Conservation (phyloP, 2,329 filamentous ascomycete species). For the Alternaria triticimaculans region DNA sequence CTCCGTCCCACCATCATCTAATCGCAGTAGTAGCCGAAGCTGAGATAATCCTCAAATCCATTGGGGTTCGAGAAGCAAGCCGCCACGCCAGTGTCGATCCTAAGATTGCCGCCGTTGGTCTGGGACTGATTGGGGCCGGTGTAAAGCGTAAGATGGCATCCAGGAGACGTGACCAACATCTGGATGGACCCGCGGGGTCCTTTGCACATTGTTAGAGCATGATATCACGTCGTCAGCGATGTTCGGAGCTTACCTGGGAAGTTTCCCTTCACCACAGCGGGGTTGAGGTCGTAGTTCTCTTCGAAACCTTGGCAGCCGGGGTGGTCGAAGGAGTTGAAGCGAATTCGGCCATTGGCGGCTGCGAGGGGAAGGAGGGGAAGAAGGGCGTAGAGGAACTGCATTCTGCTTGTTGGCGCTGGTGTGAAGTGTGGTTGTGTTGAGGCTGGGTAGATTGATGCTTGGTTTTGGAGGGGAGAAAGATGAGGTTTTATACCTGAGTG, state of each 20-base stretch:
- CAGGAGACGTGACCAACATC: slow-evolving; percentile 2
- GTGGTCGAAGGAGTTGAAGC: slow-evolving; percentile 11
- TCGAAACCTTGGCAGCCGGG: slow-evolving; percentile 4
- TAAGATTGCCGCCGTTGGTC: not conserved
- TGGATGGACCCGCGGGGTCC: slow-evolving; percentile 6
- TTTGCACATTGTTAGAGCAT: too few relatives aligned
- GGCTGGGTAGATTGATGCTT: too few relatives aligned
- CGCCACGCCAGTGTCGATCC: not conserved
- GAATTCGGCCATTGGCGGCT: slow-evolving; percentile 1
- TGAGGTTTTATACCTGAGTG: too few relatives aligned
- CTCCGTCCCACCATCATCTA: not conserved
- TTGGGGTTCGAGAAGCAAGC: not conserved
- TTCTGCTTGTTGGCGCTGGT: not conserved
- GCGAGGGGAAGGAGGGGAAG: not conserved
- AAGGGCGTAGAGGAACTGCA: slow-evolving; percentile 1
- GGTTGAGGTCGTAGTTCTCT: slow-evolving; percentile 7
- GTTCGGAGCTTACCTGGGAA: not conserved
- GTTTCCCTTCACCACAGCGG: slow-evolving; percentile 5
- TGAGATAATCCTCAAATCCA: slow-evolving; percentile 1
- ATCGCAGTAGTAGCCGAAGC: slow-evolving; percentile 1
- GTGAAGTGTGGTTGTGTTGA: not conserved
- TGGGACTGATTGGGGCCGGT: slow-evolving; percentile 10
- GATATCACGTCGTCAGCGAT: too few relatives aligned
- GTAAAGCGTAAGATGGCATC: slow-evolving; percentile 9
- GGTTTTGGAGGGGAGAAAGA: too few relatives aligned